Base-by-base conservation (phyloP, 2,329 filamentous ascomycete species). In the Rutstroemia sp. region DNA sequence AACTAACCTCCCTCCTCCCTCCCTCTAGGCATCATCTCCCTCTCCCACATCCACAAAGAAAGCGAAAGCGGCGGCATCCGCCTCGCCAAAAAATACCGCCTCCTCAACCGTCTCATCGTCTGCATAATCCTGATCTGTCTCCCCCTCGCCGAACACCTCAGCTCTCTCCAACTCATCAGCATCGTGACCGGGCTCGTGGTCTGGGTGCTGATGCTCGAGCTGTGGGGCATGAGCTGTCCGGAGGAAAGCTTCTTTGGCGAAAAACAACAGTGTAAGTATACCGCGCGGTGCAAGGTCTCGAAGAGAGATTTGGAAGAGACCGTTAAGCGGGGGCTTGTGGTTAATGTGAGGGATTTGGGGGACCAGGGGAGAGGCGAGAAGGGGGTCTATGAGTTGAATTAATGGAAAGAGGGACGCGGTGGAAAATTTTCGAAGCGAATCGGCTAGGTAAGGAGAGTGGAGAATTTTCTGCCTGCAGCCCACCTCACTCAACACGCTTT, bases 1-100 rank as follows among this genome's bases (percentile, higher is more conserved):
- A 27, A 49, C 39, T 21, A 5, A 4, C 2, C 21, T 8, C n/a
- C 27, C 18, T 23, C 5, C 23, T n/a, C n/a, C n/a, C n/a, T n/a
- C n/a, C n/a, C n/a, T n/a, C 9, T 30, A 71, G 72, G 70, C 8
- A 60, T 79, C 52, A 83, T 86, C 49, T 76, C 79, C 1, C 64
- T 77, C 18, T 73, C 73, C 12, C 82, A 86, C 64, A 71, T 76
- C 39, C 82, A 85, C 70, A 80, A 79, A 60, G 72, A 75, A 23
- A 30, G 9, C 27, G 71, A 78, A 16, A 69, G 74, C 2, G 73
- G 73, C 5, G 73, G 76, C 27, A 58, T 62, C 10, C 62, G 66
- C 1, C 58, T 67, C 12, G 2, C 68, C 80, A 58, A 71, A 70
- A 52, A 82, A 82, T 71, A 70, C n/a, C 76, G 83, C 0, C 68